These are phyloP conservation scores for Amoebophrya sp. DNA, from an alignment of 169 alveolate species.

Conservation along the genomic window DNA sequence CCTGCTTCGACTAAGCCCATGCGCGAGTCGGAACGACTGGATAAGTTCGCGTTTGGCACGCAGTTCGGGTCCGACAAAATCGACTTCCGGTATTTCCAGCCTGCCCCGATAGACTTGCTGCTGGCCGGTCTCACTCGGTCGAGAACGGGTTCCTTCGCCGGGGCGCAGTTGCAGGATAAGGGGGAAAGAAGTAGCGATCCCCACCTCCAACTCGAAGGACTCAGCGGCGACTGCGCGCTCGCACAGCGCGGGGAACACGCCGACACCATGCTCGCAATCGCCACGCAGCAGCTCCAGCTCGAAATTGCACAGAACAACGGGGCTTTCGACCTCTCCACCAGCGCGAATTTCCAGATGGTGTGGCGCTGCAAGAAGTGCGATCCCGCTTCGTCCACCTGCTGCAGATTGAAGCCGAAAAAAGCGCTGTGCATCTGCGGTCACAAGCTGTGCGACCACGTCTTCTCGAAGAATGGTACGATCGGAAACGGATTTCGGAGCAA, in stretches of 20 bases:
- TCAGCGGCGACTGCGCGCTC: no score
- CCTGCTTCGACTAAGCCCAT: not conserved
- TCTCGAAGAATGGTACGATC: not conserved
- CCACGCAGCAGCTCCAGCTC: no score
- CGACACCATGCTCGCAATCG: no score
- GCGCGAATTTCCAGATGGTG: not conserved
- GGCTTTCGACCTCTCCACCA: no score
- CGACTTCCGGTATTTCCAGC: not conserved
- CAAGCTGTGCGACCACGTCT: not conserved
- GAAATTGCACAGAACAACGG: no score
- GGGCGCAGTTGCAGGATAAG: no score
- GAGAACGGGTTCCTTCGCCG: no score
- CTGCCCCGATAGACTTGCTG: no score
- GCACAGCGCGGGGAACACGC: no score
- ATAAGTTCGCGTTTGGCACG: not conserved
- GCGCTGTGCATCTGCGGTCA: not conserved
- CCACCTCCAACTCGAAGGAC: no score
- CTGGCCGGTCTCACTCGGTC: no score
- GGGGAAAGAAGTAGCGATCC: no score
- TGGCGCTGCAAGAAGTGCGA: not conserved
- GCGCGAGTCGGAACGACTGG: not conserved
- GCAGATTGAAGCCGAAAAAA: not conserved
- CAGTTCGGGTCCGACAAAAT: not conserved
- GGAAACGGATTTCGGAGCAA: not conserved
- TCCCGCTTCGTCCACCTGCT: not conserved